Evolutionary conservation across 2,329 filamentous ascomycete species (phyloP), one percentile per base, ranked within the genome.

Genomic region (Fusarium caatingaense): DNA sequence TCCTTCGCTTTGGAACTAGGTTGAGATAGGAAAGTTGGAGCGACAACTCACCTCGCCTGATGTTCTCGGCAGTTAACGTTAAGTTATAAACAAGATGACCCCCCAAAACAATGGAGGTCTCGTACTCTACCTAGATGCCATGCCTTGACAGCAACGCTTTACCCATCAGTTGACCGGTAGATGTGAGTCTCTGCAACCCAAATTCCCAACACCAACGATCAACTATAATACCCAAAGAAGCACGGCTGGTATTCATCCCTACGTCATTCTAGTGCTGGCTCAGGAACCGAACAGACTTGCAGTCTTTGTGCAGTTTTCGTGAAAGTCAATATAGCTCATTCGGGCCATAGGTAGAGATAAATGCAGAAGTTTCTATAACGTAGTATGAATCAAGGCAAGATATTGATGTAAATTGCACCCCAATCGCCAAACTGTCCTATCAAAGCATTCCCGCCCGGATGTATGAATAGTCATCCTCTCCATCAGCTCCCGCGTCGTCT

Each of bases 361-460:
- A 70, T 57, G 50, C 53, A 61, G 32, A 57, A 50, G 48, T 56
- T 68, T 64, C 68, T 67, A 61, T 72, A 64, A 68, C 56, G 57
- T 64, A 64, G 61, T 55, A 61, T 60, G 66, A 68, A 62, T 72
- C 62, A 69, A 74, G 65, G 69, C 60, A 71, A 74, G 69, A 76
- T 74, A 77, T 75, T 76, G 72, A 79, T 78, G 79, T 80, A 75
- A 81, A 83, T 81, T 83, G 78, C 83, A 84, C 82, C 82, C 82
- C 83, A 80, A 81, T 84, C 82, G 83, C 83, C 83, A 82, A 82
- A 83, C 77, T 78, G 80, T 82, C 82, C 82, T 83, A 83, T 83
- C 79, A 76, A 83, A 81, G 76, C 74, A 79, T 77, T 77, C 76
- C 77, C 76, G 75, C 75, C 76, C 77, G 77, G 73, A 78, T 79